Evolutionary conservation across 164 flowering plant species (phyloP).

Genomic region (Berberis thunbergii): DNA sequence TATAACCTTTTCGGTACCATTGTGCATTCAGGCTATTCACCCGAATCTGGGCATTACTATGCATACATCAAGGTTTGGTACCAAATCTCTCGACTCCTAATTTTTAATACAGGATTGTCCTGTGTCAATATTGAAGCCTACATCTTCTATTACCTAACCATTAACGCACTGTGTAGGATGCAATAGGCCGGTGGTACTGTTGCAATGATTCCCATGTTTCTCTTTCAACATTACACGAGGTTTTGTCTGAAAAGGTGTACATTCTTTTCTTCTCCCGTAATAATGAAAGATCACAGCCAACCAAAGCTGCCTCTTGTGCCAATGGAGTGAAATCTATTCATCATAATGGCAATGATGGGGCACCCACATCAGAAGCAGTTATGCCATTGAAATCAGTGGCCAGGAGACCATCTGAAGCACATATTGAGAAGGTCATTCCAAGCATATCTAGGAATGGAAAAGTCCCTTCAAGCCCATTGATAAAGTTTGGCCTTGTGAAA

Average conservation of each 20-base stretch:
- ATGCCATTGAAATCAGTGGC: constrained; percentile 19
- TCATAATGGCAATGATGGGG: constrained; percentile 35
- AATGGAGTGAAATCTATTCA: constrained; percentile 40
- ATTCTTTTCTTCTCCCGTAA: constrained; percentile 83
- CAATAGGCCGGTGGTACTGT: constrained; percentile 85
- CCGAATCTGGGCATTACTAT: constrained; percentile 96
- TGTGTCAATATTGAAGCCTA: too few relatives aligned
- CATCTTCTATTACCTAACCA: too few relatives aligned
- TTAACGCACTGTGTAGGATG: constrained; percentile 41
- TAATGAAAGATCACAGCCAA: constrained; percentile 42
- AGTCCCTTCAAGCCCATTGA: constrained; percentile 23
- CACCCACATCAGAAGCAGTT: constrained; percentile 17
- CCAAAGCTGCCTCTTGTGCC: constrained; percentile 21
- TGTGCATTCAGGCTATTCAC: constrained; percentile 92
- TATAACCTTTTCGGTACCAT: constrained; percentile 88
- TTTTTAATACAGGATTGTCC: background rate
- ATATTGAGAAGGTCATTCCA: constrained; percentile 18
- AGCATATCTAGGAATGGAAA: constrained; percentile 29
- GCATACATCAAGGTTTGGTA: constrained; percentile 82
- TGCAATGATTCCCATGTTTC: constrained; percentile 86
- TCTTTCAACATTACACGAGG: constrained; percentile 62
- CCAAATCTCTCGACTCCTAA: background rate
- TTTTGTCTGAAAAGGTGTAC: constrained; percentile 91
- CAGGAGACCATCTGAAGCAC: constrained; percentile 17
- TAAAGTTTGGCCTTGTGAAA: constrained; percentile 29